Evolutionary conservation across 208 protist species (phyloP), one percentile per base, ranked within the genome.

Genomic region (Borovskyia barvae): DNA sequence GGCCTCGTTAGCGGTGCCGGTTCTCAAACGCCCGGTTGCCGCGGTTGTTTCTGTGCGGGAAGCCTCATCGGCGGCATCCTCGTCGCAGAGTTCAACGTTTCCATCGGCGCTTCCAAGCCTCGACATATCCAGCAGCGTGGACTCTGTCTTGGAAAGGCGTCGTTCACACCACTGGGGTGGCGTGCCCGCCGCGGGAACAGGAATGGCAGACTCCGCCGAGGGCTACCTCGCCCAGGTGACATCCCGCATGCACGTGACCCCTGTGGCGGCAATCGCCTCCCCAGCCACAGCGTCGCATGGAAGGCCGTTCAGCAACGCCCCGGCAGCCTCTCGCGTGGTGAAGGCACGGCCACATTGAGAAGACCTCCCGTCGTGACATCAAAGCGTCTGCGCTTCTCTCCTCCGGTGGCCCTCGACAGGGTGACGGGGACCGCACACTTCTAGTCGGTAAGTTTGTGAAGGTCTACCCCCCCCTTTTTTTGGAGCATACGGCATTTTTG

Each of bases 171-270:
- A n/a, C 45, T 32, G 24, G 25, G 0, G 25, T 3, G 20, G 28
- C 25, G 9, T 30, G 11, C 45, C 0, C n/a, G 17, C 45, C 17
- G 25, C 24, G 8, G 25, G 20, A 15, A 8, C 7, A 33, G 48
- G n/a, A 19, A 17, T 19, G 26, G 20, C 39, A 33, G 24, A 32
- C 4, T n/a, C 46, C n/a, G 28, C 48, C 12, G n/a, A 40, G 17
- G 39, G 64, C 20, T 71, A 64, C 41, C 37, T 58, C 26, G 46
- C 45, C 3, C 12, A 59, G 29, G 46, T 64, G 17, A 22, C 64
- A 0, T 53, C 55, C 1, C 40, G 42, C 12, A 50, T 64, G 37
- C 57, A 57, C 48, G 26, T 57, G 3, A 41, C 54, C 15, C 54
- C 54, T 25, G 42, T 64, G 40, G 46, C 22, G 43, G 46, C 32